A percentile compares a stretch with the other conserved stretches of the same genome.
phyloP scores from a whole-genome alignment of 768 basidiomycete genomes.

The Phylloporus scabripes region DNA sequence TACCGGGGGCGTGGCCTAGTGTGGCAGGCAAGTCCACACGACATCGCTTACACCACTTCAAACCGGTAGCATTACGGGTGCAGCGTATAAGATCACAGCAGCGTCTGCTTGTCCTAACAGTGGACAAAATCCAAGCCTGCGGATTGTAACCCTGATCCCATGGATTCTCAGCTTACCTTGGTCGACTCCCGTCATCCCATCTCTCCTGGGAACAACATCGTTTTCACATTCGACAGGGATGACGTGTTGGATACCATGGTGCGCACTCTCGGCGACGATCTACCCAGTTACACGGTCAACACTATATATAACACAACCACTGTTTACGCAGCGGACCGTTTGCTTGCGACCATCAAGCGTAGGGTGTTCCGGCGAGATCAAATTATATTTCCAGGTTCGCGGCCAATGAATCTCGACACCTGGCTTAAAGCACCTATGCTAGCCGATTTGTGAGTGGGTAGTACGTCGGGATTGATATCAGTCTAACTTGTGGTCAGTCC shows the following conservation, averaged over 20 bases:
- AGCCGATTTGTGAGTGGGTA: slow-evolving; percentile 10
- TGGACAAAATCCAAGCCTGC: not conserved
- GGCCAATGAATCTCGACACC: slow-evolving; percentile 4
- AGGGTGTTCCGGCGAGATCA: slow-evolving; percentile 8
- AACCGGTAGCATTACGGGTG: not conserved
- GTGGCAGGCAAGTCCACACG: not conserved
- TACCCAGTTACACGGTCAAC: slow-evolving; percentile 9
- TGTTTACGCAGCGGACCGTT: not conserved
- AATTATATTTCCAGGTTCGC: slow-evolving; percentile 10
- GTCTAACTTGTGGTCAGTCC: slow-evolving; percentile 6
- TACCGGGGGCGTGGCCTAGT: not conserved
- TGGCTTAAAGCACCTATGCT: slow-evolving; percentile 12
- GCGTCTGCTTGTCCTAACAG: not conserved
- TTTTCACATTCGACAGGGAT: slow-evolving; percentile 12
- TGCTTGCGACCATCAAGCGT: slow-evolving; percentile 13
- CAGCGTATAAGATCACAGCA: not conserved
- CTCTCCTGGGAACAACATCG: not conserved
- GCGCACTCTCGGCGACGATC: not conserved
- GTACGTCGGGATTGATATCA: not conserved
- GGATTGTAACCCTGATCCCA: not conserved
- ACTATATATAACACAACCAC: slow-evolving; percentile 5
- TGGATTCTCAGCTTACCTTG: slow-evolving; percentile 19
- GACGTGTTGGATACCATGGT: slow-evolving; percentile 11
- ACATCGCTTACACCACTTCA: not conserved
- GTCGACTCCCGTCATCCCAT: not conserved